phyloP scores from a whole-genome alignment of 306 rosid genomes.

The Corylus americana region DNA sequence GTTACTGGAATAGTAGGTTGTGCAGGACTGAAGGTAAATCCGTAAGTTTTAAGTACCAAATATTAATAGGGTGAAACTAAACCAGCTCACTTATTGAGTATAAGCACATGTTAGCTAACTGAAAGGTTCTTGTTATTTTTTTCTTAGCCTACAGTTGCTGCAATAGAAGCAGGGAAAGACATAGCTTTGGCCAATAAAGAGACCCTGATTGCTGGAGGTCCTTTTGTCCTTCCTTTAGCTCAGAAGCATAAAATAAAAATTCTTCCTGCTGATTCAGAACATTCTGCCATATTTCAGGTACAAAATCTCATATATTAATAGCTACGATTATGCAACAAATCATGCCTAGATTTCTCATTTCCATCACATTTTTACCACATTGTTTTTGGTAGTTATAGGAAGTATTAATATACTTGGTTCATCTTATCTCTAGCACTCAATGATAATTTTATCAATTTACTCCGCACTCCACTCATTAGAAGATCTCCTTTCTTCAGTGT shows the following conservation, averaged over 20 bases:
- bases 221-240: conserved; percentile 99
- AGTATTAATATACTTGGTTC: background rate
- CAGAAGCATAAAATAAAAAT: conserved; percentile 85
- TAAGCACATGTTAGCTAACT: conserved; percentile 30
- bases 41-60: background rate
- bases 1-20: conserved; percentile 98
- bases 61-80: background rate
- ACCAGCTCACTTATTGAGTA: background rate
- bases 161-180: conserved; percentile 98
- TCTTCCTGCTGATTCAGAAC: conserved; percentile 99
- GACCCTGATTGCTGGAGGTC: conserved; percentile 98
- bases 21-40: conserved; percentile 90
- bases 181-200: conserved; percentile 99
- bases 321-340: conserved; percentile 8
- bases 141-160: conserved; percentile 96
- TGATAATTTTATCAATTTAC: conserved; percentile 15
- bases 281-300: conserved; percentile 99
- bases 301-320: background rate
- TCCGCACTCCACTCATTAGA: conserved; percentile 3
- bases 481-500: conserved; percentile 60
- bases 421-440: conserved; percentile 11
- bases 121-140: conserved; percentile 35
- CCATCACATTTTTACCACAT: background rate
- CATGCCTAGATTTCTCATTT: conserved; percentile 11
- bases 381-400: background rate